These are phyloP conservation scores for Neurospora sp. DNA, from an alignment of 495 filamentous ascomycete genomes.

Conservation along the genomic window DNA sequence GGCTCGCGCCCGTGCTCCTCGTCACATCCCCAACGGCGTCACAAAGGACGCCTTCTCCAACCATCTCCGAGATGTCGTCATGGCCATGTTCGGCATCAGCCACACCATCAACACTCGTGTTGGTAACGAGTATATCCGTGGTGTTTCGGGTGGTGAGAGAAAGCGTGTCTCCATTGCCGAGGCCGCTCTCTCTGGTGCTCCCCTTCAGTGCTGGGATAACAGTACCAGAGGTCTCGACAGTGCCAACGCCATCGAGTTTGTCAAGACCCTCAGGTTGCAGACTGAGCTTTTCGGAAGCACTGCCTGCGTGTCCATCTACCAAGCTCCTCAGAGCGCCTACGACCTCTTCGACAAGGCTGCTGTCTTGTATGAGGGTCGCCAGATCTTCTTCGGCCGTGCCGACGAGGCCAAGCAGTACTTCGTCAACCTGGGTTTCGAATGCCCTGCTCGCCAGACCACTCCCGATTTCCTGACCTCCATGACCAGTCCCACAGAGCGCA, in stretches of 20 bases:
- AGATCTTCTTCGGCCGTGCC: constrained; percentile 69
- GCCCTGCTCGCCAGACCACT: constrained; percentile 61
- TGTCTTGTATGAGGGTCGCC: constrained; percentile 71
- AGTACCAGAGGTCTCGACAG: constrained; percentile 73
- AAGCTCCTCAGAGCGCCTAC: constrained; percentile 68
- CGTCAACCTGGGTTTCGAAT: constrained; percentile 63
- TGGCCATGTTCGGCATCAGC: constrained; percentile 68
- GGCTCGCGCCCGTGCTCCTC: constrained; percentile 55
- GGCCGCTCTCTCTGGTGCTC: constrained; percentile 50
- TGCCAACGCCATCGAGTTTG: constrained; percentile 74
- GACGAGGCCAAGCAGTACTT: constrained; percentile 59
- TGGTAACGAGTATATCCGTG: constrained; percentile 71
- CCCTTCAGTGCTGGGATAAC: constrained; percentile 80
- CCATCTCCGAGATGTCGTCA: constrained; percentile 64
- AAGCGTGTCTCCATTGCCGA: constrained; percentile 81
- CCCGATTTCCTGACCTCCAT: constrained; percentile 76
- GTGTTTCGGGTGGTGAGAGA: constrained; percentile 72
- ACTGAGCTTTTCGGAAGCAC: constrained; percentile 57
- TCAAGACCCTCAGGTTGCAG: constrained; percentile 54
- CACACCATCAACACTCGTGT: constrained; percentile 70
- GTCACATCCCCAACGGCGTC: constrained; percentile 50
- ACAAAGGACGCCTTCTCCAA: constrained; percentile 47
- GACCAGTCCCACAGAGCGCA: constrained; percentile 59
- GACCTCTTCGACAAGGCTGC: constrained; percentile 71
- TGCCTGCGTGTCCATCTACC: constrained; percentile 73